Base-by-base conservation (phyloP, 2,329 filamentous ascomycete species). In the Thielaviopsis ethacetica region DNA sequence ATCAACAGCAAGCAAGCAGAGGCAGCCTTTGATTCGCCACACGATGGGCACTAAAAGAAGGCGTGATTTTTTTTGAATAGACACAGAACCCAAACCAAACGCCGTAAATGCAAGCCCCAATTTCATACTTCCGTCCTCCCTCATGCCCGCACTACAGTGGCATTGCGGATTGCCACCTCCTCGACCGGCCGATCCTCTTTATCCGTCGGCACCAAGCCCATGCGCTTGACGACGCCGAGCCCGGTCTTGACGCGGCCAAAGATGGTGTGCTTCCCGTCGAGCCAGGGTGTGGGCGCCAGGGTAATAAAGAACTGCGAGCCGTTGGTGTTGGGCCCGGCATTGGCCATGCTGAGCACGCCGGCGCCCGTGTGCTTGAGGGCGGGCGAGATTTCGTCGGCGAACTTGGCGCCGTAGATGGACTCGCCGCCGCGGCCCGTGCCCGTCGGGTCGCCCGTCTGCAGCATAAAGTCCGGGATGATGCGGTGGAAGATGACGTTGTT, bases 281-380 rank as follows among this genome's bases (percentile, higher is more conserved):
- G 73, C 91, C 91, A 97, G 0, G 93, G 93, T 17, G 93, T 91
- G 4, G 91, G 91, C 7, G 90, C 91, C 38, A 97, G 77, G 0
- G 93, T 97, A 64, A 98, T 83, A 69, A 97, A 97, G 72, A 97
- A 98, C 72, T 97, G 93, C 61, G 83, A 88, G 22, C 91, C 91
- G 70, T 97, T 97, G 41, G 91, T 95, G 70, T 97, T 83, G 9
- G 88, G 88, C 0, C 93, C 93, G 17, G 84, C 83, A 72, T 98
- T 98, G 61, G 93, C 93, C 93, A 98, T 98, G 72, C 84, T 90
- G 65, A 98, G 74, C n/a, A 97, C 78, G 1, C 91, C 91, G 3
- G 91, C 91, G 44, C 91, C 91, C 0, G 90, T 95, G 74, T 98
- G 93, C 69, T 91, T 93, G 58, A 98, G 75, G 4, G 75, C 74